Evolutionary conservation across 257 asterid genomes (phyloP).

Genomic region (Solanum neorickii): DNA sequence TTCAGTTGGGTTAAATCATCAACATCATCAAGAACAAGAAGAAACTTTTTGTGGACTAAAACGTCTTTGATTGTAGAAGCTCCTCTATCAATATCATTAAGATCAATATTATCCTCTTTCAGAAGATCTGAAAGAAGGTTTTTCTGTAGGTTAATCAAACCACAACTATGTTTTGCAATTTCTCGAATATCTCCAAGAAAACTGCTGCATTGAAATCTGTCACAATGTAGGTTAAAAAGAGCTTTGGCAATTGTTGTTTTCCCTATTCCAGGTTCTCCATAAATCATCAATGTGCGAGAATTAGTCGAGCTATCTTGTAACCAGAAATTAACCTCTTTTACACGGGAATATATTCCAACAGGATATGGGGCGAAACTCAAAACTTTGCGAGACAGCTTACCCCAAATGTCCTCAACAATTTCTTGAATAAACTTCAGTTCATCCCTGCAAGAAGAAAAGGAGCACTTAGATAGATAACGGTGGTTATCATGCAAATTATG

Average conservation of each 20-base stretch:
- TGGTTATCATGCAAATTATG: neutral
- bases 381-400: neutral
- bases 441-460: neutral
- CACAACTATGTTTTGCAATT: neutral
- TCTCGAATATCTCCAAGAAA: constrained; percentile 1
- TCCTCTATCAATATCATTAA: neutral
- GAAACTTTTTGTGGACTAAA: neutral
- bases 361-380: neutral
- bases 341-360: constrained; percentile 4
- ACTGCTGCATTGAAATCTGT: neutral
- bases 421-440: neutral
- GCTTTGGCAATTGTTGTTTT: constrained; percentile 3
- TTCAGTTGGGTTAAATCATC: neutral
- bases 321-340: neutral
- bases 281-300: neutral
- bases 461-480: neutral
- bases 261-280: constrained; percentile 7
- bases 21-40: constrained; percentile 8
- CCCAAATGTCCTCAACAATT: neutral
- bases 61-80: neutral
- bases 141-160: neutral
- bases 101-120: neutral
- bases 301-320: neutral
- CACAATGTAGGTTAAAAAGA: neutral
- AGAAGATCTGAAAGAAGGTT: neutral